Evolutionary conservation across 1,284 basidiomycete species (phyloP), one percentile per base, ranked within the genome.

Genomic region (Athelia sp.): DNA sequence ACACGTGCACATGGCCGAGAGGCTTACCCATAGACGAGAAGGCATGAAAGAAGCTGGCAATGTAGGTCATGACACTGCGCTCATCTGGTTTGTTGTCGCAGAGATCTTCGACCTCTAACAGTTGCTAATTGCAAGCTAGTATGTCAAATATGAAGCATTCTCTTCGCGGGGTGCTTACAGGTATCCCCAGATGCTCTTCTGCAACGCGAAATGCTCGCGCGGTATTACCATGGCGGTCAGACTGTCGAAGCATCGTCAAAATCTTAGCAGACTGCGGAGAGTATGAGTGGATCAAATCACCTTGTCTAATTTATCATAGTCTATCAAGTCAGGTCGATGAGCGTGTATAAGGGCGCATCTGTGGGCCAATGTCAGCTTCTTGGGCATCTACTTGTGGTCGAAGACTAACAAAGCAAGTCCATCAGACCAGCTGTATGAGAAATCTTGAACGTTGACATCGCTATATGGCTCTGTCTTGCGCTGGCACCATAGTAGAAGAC

Each of bases 301-400:
- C 76, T 90, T 92, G 70, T 92, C 77, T 38, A 98, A 67, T 49
- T 78, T 80, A 60, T 93, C 80, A 59, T 90, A 99, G 66, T 98
- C 87, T 43, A 99, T 70, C 32, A 99, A 72, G 63, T 99, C 96
- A 0, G 96, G 96, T 40, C 96, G 87, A 75, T 99, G 96, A 46
- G 88, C 90, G 63, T 99, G 96, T 54, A 99, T 98, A 42, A 99
- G 74, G 6, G 96, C 96, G 67, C 96, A 98, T 61, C 93, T 96
- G 53, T 18, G 15, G 47, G 42, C 40, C 8, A 54, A 44, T 56
- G 52, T 53, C 44, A 53, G 50, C 49, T 50, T 31, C 38, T 43
- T 19, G 31, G 22, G 45, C 47, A 23, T 45, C 45, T 14, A 18
- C 43, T 26, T 45, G 31, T 43, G 18, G 31, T 35, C 2, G 34